These are phyloP conservation scores for Yamadazyma triangularis DNA, from an alignment of 1,139 yeast genomes.

Conservation along the genomic window DNA sequence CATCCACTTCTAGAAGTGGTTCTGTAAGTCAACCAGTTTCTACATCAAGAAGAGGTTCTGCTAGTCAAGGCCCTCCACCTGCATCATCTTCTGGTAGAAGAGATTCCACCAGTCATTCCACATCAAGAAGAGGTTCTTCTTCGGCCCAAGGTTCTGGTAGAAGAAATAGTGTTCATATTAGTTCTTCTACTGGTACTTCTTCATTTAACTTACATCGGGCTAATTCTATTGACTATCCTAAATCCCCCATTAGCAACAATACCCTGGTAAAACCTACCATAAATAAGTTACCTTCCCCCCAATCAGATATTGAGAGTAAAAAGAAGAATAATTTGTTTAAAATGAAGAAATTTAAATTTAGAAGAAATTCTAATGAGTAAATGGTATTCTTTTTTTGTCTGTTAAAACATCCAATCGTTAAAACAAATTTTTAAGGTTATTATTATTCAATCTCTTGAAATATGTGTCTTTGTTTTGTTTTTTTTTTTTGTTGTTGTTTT, in stretches of 20 bases:
- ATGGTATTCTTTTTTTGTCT: too few relatives aligned
- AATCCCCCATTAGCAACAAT: slow-evolving; percentile 12
- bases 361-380: slow-evolving; percentile 21
- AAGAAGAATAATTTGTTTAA: slow-evolving; percentile 12
- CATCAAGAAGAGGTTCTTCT: background rate
- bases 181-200: slow-evolving; percentile 2
- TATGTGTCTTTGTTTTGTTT: too few relatives aligned
- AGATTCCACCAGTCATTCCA: background rate
- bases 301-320: slow-evolving; percentile 11
- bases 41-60: background rate
- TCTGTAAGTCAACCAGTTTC: too few relatives aligned
- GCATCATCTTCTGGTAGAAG: background rate
- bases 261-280: slow-evolving; percentile 5
- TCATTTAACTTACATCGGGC: background rate
- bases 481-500: too few relatives aligned
- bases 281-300: slow-evolving; percentile 14
- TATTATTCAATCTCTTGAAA: too few relatives aligned
- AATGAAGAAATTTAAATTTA: slow-evolving; percentile 22
- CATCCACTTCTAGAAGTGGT: too few relatives aligned
- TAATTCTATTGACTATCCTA: slow-evolving; percentile 11
- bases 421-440: too few relatives aligned
- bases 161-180: slow-evolving; percentile 2
- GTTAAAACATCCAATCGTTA: too few relatives aligned
- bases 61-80: background rate
- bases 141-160: background rate